Base-by-base conservation (phyloP, 805 yeast species). In the Cyberlindnera veronae region DNA sequence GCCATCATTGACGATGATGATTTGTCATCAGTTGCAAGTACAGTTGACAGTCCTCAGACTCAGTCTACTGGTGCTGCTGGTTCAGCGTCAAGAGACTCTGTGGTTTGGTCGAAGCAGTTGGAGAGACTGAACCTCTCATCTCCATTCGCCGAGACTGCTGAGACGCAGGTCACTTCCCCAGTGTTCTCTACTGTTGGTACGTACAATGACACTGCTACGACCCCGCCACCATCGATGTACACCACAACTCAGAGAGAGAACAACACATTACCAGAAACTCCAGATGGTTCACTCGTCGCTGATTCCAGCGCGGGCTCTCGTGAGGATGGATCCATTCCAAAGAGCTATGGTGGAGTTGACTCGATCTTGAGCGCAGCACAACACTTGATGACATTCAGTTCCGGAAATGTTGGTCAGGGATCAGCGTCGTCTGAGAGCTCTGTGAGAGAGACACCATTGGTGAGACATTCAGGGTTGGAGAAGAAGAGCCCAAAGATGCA, bases 291-390 rank as follows among this genome's bases (percentile, higher is more conserved):
- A n/a, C n/a, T n/a, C n/a, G n/a, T n/a, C n/a, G n/a, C n/a, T n/a
- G n/a, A n/a, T n/a, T n/a, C n/a, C n/a, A n/a, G n/a, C n/a, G n/a
- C n/a, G n/a, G n/a, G n/a, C n/a, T n/a, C n/a, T 15, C 30, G 5
- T 4, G 30, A 14, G 15, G 15, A 30, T 14, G 40, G 36, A 16
- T 32, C 45, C 6, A 46, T 49, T 5, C 61, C 61, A 13, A 54
- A 56, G 37, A 41, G 40, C 6, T 48, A 39, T 34, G 50, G 46
- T 34, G 53, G 54, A 2, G 36, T 43, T 26, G 59, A 54, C 27
- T 45, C 54, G 3, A 40, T 55, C 8, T 35, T 53, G 29, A 48
- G 41, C 31, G 61, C 60, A 11, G 61, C 60, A 14, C 48, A 49
- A 29, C 58, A 53, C 24, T 45, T 55, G 48, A 39, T 49, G 34